Base-by-base conservation (phyloP, 2,329 filamentous ascomycete species). In the Xylaria sp. region DNA sequence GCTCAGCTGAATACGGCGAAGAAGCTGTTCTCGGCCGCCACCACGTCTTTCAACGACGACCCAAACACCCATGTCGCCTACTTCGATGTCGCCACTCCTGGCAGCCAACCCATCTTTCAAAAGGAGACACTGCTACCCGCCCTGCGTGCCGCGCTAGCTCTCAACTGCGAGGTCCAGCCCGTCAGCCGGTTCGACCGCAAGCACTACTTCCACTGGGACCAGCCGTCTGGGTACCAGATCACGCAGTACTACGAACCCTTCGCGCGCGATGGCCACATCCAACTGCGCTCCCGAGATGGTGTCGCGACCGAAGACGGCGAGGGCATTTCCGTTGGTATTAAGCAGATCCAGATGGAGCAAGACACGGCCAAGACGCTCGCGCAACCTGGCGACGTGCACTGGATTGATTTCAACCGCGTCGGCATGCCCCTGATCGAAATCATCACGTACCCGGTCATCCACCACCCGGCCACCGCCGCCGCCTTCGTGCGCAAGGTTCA, bases 191-290 rank as follows among this genome's bases (percentile, higher is more conserved):
- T 97, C 81, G 96, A 99, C 80, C 87, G 96, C 71, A 99, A 99
- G 79, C 96, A 99, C 80, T 99, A 99, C 81, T 98, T 99, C 80
- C 97, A 97, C 83, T 97, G 96, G 88, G 96, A 99, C 79, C 96
- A 99, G 80, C 96, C 96, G 0, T 88, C 93, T 0, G 96, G 96
- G 0, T 99, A 99, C 80, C 96, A 99, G 80, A 97, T 99, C 70
- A 99, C 96, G 1, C 96, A 99, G 78, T 98, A 95, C 82, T 97
- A 98, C 79, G 83, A 89, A 66, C 89, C 89, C 0, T 89, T 91
- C 72, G 89, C 89, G 0, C 88, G 85, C 68, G 85, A 93, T 74
- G 96, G 96, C 1, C 81, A 83, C 45, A 83, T 98, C n/a, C 86
- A 84, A 0, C 83, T 99, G 6, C 87, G 86, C 45, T 81, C 87